Base-by-base conservation (phyloP, 2,329 filamentous ascomycete genomes). In the Apiospora malaysiana region DNA sequence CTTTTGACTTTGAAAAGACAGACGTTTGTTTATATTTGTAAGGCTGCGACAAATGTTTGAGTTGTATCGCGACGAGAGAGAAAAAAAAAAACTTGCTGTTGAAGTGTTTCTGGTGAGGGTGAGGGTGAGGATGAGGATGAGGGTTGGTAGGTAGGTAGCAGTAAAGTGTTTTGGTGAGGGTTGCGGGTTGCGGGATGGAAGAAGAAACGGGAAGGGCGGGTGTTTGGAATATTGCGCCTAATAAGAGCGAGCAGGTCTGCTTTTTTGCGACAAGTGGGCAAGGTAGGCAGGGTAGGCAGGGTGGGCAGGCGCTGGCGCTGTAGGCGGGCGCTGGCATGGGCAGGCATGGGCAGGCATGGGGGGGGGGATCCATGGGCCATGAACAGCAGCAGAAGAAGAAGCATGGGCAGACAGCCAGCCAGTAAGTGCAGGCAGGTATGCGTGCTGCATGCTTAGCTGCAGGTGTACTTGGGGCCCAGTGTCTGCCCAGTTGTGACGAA, bases 191-290 rank as follows among this genome's bases (percentile, higher is more conserved):
- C 65, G 43, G 65, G 65, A 66, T 47, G 56, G 66, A 68, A 69
- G 69, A 56, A 68, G 59, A 71, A 63, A 67, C 51, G 71, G 63
- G 71, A 70, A 49, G 37, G 32, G 42, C 49, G 66, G 69, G 71
- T 63, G 69, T 70, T 68, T 70, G 71, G 71, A 70, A 70, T 69
- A 67, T 67, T 72, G 71, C 71, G 71, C 71, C 71, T 70, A 72
- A 72, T 72, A 72, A 72, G 71, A 70, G 69, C 51, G 65, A 32
- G 25, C 40, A 43, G 21, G 7, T 27, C 14, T 46, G 40, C 42
- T 67, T 67, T 67, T 63, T 63, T 63, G 56, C 65, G 40, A 46
- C 40, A 27, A 23, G 63, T 10, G 25, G 63, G 40, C 40, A 27
- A 23, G 63, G 10, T 43, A 32, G 40, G 63, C 63, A 25, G 23